A percentile compares a stretch with the other conserved stretches of the same genome.
Conservation (phyloP, 768 basidiomycete species). For the Boletus huronensis region DNA sequence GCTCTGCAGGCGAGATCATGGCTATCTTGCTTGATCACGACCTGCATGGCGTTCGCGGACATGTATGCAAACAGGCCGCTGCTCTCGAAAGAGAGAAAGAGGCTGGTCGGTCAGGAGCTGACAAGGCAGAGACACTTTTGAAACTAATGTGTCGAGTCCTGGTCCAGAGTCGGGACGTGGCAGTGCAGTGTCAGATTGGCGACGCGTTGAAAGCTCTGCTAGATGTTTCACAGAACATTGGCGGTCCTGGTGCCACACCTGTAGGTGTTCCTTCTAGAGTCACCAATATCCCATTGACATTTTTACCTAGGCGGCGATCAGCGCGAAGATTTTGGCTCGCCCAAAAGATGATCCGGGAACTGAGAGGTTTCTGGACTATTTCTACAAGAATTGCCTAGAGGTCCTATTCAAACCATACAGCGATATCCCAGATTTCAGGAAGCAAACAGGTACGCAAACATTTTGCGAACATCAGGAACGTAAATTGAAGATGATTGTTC, state of each 20-base stretch:
- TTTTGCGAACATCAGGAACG: background rate
- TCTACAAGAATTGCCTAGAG: slow-evolving; percentile 82
- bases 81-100: slow-evolving; percentile 67
- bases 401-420: slow-evolving; percentile 77
- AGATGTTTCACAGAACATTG: slow-evolving; percentile 59
- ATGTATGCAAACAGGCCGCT: slow-evolving; percentile 77
- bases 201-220: slow-evolving; percentile 83
- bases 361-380: slow-evolving; percentile 89
- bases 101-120: slow-evolving; percentile 51
- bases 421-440: slow-evolving; percentile 68
- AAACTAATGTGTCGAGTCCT: slow-evolving; percentile 74
- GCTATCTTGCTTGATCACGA: slow-evolving; percentile 88
- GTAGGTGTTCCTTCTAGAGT: slow-evolving; percentile 21
- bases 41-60: slow-evolving; percentile 76
- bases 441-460: slow-evolving; percentile 37
- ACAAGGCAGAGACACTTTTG: slow-evolving; percentile 70
- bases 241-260: slow-evolving; percentile 36
- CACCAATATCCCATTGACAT: slow-evolving; percentile 3
- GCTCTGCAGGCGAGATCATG: slow-evolving; percentile 83
- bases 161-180: slow-evolving; percentile 76
- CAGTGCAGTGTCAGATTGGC: slow-evolving; percentile 85
- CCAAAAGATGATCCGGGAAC: slow-evolving; percentile 79
- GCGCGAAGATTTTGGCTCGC: slow-evolving; percentile 49
- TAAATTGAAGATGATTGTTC: background rate
- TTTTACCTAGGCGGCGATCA: slow-evolving; percentile 25